Evolutionary conservation across 2,329 filamentous ascomycete species (phyloP).

Genomic region (Leptographium flavum): DNA sequence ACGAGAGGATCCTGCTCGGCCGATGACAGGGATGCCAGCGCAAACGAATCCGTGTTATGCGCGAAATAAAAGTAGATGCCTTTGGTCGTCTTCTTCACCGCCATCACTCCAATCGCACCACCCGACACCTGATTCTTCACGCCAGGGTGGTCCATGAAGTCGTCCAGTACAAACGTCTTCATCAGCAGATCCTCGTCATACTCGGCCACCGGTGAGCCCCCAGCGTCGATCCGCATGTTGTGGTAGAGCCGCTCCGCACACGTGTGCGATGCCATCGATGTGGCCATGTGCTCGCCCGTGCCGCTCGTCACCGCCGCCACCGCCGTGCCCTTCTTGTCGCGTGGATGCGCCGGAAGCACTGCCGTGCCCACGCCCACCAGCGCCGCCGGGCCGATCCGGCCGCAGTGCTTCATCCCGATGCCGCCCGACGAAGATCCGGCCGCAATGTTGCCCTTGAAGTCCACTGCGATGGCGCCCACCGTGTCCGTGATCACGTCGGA

Average conservation of each 20-base stretch:
- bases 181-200: slow-evolving; percentile 66
- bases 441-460: slow-evolving; percentile 73
- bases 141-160: slow-evolving; percentile 86
- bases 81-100: slow-evolving; percentile 66
- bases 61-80: slow-evolving; percentile 83
- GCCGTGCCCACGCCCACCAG: slow-evolving; percentile 84
- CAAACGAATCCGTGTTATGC: slow-evolving; percentile 86
- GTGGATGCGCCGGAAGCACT: slow-evolving; percentile 62
- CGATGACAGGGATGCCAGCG: slow-evolving; percentile 77
- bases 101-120: slow-evolving; percentile 84
- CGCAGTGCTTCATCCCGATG: slow-evolving; percentile 95
- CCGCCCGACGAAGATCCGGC: slow-evolving; percentile 93
- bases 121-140: slow-evolving; percentile 65
- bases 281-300: slow-evolving; percentile 96
- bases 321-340: slow-evolving; percentile 52
- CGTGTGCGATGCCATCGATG: slow-evolving; percentile 75
- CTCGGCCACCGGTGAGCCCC: slow-evolving; percentile 48
- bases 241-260: slow-evolving; percentile 78
- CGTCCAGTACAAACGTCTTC: slow-evolving; percentile 63
- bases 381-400: slow-evolving; percentile 81
- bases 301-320: slow-evolving; percentile 85
- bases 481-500: slow-evolving; percentile 67
- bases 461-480: slow-evolving; percentile 88
- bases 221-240: slow-evolving; percentile 42
- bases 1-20: slow-evolving; percentile 61